phyloP scores from a whole-genome alignment of 192 early-diverging fungal species.

The Coemansia sp. region DNA sequence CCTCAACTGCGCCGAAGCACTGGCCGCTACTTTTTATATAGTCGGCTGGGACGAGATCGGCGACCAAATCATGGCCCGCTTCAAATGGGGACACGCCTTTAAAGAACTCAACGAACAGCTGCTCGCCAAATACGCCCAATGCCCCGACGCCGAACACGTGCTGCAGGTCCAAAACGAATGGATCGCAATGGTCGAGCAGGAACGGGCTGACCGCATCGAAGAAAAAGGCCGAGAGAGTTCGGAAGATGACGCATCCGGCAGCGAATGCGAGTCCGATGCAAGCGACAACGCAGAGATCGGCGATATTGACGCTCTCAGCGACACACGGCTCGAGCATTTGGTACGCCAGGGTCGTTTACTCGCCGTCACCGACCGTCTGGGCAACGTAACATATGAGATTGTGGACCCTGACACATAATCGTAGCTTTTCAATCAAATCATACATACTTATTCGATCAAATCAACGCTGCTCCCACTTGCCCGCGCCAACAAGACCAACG shows the following conservation, averaged over 20 bases:
- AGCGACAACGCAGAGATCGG: constrained; percentile 15
- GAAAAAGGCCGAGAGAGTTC: constrained; percentile 20
- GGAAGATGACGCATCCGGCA: constrained; percentile 15
- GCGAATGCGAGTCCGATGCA: constrained; percentile 22
- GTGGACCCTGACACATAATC: too few relatives aligned
- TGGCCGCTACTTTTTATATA: constrained; percentile 92
- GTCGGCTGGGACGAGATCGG: constrained; percentile 73
- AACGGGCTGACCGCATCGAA: constrained; percentile 48
- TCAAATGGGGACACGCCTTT: constrained; percentile 97
- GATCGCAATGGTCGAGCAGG: constrained; percentile 71
- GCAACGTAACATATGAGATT: constrained; percentile 19
- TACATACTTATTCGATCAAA: constrained; percentile 1
- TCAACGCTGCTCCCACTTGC: background rate
- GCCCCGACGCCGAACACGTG: constrained; percentile 72
- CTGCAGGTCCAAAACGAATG: constrained; percentile 79
- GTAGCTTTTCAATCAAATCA: too few relatives aligned
- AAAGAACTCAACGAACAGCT: constrained; percentile 84
- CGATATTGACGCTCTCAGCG: constrained; percentile 1
- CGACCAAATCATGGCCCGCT: constrained; percentile 76
- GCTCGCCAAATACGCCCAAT: constrained; percentile 71
- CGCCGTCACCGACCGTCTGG: constrained; percentile 36
- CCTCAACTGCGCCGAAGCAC: constrained; percentile 96
- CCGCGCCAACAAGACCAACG: constrained; percentile 26
- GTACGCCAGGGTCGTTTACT: constrained; percentile 39
- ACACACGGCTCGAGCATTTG: constrained; percentile 33